Evolutionary conservation across 1,139 yeast species (phyloP), one percentile per base, ranked within the genome.

Genomic region (Protomyces gravidus): DNA sequence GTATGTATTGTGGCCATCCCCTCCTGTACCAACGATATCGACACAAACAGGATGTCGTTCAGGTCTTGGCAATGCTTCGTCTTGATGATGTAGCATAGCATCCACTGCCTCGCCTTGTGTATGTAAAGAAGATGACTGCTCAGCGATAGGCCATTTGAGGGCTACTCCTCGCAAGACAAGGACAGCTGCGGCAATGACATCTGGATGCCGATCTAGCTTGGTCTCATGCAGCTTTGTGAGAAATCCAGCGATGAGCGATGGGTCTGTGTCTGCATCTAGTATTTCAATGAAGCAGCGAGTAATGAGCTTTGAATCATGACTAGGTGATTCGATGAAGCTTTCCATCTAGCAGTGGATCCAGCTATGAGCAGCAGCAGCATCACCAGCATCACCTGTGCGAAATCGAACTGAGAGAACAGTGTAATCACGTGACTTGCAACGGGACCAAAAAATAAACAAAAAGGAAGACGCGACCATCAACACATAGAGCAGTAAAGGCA

Each of bases 11-110:
- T 92, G 96, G 2, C 97, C 96, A 69, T 92, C 98, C 5, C 98
- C 98, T 28, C 98, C 98, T 0, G 98, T 92, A 1, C 98, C 98
- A 5, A 92, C 98, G 45, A 92, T 87, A 72, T 92, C 98, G 17
- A 88, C 79, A 66, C 82, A 62, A 48, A 53, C 62, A 11, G 61
- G 39, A 13, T 40, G 1, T 72, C 70, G 15, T 72, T 60, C 58
- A 9, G 19, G n/a, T 33, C 7, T 65, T 62, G 7, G 28, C 47
- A 15, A 17, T 7, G 15, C 27, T n/a, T 21, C 17, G 5, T 45
- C 25, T 30, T 45, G 28, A 32, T 26, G 32, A 15, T 32, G 25
- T 3, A 6, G 19, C 57, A 52, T 27, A 2, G 45, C 36, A 6
- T 52, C 21, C 11, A 52, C 17, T 3, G 55, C 30, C 15, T 52